phyloP scores from a whole-genome alignment of 2,329 filamentous ascomycete genomes.

The Aureobasidium lini region DNA sequence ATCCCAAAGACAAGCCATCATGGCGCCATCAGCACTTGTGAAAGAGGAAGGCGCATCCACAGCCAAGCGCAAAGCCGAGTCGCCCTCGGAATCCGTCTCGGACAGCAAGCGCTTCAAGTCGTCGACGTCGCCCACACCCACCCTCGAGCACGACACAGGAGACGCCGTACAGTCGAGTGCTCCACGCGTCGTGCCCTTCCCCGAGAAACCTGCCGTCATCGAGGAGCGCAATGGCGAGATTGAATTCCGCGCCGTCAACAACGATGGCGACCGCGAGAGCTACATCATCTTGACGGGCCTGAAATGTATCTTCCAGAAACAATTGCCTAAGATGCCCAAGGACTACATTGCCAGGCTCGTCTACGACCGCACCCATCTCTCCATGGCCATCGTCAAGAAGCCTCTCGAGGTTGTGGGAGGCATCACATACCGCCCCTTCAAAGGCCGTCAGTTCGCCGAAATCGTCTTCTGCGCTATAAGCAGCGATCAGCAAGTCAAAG shows the following conservation, averaged over 20 bases:
- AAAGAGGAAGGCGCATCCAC: slow-evolving; percentile 28
- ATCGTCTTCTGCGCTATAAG: slow-evolving; percentile 98
- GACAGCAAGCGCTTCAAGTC: slow-evolving; percentile 58
- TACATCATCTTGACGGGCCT: slow-evolving; percentile 91
- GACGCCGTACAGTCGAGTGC: slow-evolving; percentile 42
- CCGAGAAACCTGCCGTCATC: slow-evolving; percentile 87
- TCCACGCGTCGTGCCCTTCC: slow-evolving; percentile 60
- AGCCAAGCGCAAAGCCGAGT: slow-evolving; percentile 67
- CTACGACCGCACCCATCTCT: slow-evolving; percentile 92
- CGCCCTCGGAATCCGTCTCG: slow-evolving; percentile 48
- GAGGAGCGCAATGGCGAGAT: slow-evolving; percentile 94
- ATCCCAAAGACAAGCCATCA: not conserved
- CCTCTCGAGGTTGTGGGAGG: slow-evolving; percentile 52
- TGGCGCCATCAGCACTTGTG: slow-evolving; percentile 11
- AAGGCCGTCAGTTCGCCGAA: slow-evolving; percentile 85
- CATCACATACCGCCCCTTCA: slow-evolving; percentile 94
- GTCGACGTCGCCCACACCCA: slow-evolving; percentile 31
- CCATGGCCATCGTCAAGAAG: slow-evolving; percentile 95
- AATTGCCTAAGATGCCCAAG: slow-evolving; percentile 98
- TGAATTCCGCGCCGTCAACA: slow-evolving; percentile 96
- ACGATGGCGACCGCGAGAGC: slow-evolving; percentile 79
- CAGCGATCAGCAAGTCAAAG: slow-evolving; percentile 96
- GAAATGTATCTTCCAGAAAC: slow-evolving; percentile 98
- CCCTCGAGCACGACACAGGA: slow-evolving; percentile 26
- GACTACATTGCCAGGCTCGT: slow-evolving; percentile 97